Conservation (phyloP, 1,284 basidiomycete genomes). For the Rhodotorula sp. region DNA sequence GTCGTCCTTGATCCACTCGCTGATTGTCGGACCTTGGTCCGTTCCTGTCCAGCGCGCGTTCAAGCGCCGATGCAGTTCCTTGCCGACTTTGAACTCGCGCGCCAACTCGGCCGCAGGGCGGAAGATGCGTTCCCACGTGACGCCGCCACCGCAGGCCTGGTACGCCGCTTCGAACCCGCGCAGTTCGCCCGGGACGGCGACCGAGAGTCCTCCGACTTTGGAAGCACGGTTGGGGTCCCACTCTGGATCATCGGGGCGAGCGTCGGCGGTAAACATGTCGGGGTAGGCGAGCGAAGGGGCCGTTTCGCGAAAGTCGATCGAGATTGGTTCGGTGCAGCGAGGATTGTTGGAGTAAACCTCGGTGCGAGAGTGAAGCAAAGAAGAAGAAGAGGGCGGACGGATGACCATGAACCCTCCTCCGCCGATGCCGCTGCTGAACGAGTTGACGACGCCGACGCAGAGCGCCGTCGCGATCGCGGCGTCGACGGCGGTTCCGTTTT, state of each 20-base stretch:
- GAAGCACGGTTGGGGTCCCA: constrained; percentile 53
- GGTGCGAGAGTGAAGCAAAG: constrained; percentile 37
- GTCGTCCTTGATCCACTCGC: constrained; percentile 60
- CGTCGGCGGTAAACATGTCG: constrained; percentile 64
- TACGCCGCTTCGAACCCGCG: constrained; percentile 77
- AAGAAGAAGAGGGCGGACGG: constrained; percentile 59
- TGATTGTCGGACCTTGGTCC: constrained; percentile 12
- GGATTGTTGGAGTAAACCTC: constrained; percentile 47
- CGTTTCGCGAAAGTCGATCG: constrained; percentile 84
- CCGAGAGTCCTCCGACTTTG: constrained; percentile 70
- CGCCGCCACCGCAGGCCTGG: constrained; percentile 64
- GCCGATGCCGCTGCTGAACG: constrained; percentile 77
- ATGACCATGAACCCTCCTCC: constrained; percentile 72
- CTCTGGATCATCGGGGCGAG: constrained; percentile 52
- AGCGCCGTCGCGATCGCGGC: constrained; percentile 75
- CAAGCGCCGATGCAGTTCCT: constrained; percentile 69
- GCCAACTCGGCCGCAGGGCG: constrained; percentile 72
- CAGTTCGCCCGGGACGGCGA: constrained; percentile 83
- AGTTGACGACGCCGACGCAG: constrained; percentile 81
- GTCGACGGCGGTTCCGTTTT: constrained; percentile 88
- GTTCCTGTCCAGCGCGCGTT: constrained; percentile 52
- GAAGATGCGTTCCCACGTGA: constrained; percentile 75
- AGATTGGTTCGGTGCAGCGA: constrained; percentile 57
- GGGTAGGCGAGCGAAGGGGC: constrained; percentile 68
- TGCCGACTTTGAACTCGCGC: constrained; percentile 64